Base-by-base conservation (phyloP, 441 rosid species). In the Hura crepitans region DNA sequence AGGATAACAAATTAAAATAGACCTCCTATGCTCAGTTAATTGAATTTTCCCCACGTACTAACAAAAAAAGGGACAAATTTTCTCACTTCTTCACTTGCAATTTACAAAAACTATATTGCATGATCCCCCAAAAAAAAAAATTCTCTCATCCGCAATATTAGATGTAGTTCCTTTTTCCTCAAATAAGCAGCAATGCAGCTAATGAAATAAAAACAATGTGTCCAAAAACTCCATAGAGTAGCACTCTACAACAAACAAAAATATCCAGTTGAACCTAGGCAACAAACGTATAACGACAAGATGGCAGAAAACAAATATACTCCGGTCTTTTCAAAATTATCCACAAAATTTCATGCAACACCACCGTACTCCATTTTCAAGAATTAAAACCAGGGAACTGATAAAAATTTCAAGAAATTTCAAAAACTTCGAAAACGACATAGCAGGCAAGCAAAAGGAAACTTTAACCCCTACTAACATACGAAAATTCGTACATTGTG, bases 401-500 rank as follows among this genome's bases (percentile, higher is more conserved):
- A 30, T 14, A 63, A 60, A 67, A 11, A 67, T 46, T 2, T 12
- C 11, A 33, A 6, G 33, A n/a, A 65, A 51, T 11, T 17, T 37
- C 31, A 45, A 12, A 43, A 31, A 23, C 60, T 39, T 31, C 27
- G 46, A 55, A 39, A 71, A 10, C 33, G 57, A 70, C 59, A 50
- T 46, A 51, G 14, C 31, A 59, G 14, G 62, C 13, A 17, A 56
- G 31, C 35, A 46, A 23, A 39, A 23, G 35, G 75, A 56, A 12
- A 43, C 57, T 46, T 46, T 25, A 72, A 13, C 25, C 22, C 17
- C 20, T 31, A 23, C 55, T 25, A 54, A 46, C 63, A 51, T n/a
- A 43, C 22, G n/a, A 75, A 43, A 51, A 53, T n/a, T 70, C 76
- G 60, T 68, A 74, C 84, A 83, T 83, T 78, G 77, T 58, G 54